phyloP scores from a whole-genome alignment of 768 basidiomycete species.

The Neoboletus magnificus region DNA sequence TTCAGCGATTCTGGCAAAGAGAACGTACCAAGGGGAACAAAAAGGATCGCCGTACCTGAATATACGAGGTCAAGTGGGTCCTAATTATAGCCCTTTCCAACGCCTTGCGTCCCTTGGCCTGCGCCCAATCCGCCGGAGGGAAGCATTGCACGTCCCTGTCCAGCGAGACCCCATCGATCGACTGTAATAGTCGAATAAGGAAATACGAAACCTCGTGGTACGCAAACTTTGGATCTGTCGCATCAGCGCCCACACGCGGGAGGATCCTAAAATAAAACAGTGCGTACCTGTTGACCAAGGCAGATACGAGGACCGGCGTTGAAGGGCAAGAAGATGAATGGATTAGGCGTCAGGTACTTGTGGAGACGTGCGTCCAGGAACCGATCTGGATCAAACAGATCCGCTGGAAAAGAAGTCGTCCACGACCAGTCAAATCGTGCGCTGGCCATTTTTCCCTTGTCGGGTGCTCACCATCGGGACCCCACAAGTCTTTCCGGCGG shows the following conservation, averaged over 20 bases:
- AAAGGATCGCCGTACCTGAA: constrained; percentile 30
- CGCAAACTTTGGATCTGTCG: constrained; percentile 36
- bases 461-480: constrained; percentile 32
- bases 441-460: too few species aligned
- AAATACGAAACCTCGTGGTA: constrained; percentile 54
- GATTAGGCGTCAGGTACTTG: constrained; percentile 53
- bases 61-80: constrained; percentile 43
- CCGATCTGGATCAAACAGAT: constrained; percentile 59
- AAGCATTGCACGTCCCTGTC: constrained; percentile 36
- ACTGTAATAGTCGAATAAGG: too few species aligned
- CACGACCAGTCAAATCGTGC: not conserved
- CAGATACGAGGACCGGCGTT: constrained; percentile 68
- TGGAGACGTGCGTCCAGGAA: constrained; percentile 57
- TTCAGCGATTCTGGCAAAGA: not conserved
- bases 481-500: constrained; percentile 39
- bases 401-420: constrained; percentile 9
- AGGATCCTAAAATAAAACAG: not conserved
- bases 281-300: constrained; percentile 44
- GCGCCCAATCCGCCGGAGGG: constrained; percentile 33
- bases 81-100: constrained; percentile 39
- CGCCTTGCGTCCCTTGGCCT: constrained; percentile 34
- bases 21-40: not conserved
- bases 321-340: constrained; percentile 69
- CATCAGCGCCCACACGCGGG: not conserved
- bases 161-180: too few species aligned